Percentiles rank a stretch among this genome's conserved stretches.
Evolutionary conservation across 2,329 filamentous ascomycete species (phyloP).

Genomic region (Fusarium vanettenii): DNA sequence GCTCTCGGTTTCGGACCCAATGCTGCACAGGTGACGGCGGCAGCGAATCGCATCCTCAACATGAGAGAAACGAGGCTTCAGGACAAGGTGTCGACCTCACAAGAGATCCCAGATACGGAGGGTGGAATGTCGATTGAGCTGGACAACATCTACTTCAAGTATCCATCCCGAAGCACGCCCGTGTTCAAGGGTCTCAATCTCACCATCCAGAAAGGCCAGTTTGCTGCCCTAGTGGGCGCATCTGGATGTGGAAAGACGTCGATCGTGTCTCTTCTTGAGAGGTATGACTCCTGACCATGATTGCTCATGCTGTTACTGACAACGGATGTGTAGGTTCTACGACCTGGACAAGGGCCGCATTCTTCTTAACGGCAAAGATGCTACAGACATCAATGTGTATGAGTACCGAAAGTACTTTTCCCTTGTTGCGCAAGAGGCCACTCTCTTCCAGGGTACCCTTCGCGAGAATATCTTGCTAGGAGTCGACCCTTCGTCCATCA

Average conservation of each 20-base stretch:
- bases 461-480: slow-evolving; percentile 78
- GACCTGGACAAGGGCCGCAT: slow-evolving; percentile 73
- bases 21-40: slow-evolving; percentile 68
- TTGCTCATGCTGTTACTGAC: neutral
- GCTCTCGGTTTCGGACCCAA: slow-evolving; percentile 75
- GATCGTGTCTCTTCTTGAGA: slow-evolving; percentile 73
- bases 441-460: slow-evolving; percentile 76
- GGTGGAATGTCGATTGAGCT: slow-evolving; percentile 69
- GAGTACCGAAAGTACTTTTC: slow-evolving; percentile 74
- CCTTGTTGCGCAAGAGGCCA: slow-evolving; percentile 80
- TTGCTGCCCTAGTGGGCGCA: slow-evolving; percentile 76
- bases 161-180: slow-evolving; percentile 66
- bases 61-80: slow-evolving; percentile 58
- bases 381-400: slow-evolving; percentile 68
- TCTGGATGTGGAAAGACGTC: slow-evolving; percentile 80
- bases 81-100: slow-evolving; percentile 46
- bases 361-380: slow-evolving; percentile 70
- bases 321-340: slow-evolving; percentile 69
- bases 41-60: slow-evolving; percentile 69
- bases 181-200: slow-evolving; percentile 73
- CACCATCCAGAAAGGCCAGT: slow-evolving; percentile 75
- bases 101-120: slow-evolving; percentile 56
- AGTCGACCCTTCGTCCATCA: slow-evolving; percentile 64
- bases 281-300: slow-evolving; percentile 25
- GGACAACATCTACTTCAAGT: slow-evolving; percentile 68